A percentile compares a stretch with the other conserved stretches of the same genome.
Evolutionary conservation across 2,329 filamentous ascomycete species (phyloP).

Genomic region (Phaeosphaeria sp.): DNA sequence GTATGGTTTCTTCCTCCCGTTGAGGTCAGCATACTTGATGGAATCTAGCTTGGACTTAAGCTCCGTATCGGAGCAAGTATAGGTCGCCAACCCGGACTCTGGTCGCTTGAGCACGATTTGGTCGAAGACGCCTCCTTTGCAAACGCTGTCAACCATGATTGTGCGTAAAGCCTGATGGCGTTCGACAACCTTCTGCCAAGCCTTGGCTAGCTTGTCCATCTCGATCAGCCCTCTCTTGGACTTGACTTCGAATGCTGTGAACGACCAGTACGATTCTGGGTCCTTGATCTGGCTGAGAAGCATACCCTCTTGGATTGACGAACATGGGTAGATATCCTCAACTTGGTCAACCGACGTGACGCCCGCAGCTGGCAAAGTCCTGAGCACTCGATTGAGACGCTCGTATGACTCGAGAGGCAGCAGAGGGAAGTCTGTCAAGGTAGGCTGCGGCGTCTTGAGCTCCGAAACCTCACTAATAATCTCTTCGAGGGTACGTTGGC

Average conservation of each 20-base stretch:
- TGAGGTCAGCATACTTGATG: conserved; percentile 33
- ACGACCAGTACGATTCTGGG: conserved; percentile 39
- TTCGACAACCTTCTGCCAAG: conserved; percentile 42
- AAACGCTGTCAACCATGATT: conserved; percentile 43
- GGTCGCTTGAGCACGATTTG: conserved; percentile 41
- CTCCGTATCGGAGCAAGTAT: conserved; percentile 33
- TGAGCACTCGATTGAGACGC: conserved; percentile 37
- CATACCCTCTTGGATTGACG: conserved; percentile 43
- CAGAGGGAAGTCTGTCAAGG: conserved; percentile 41
- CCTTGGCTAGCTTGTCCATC: conserved; percentile 23
- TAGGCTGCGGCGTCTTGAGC: conserved; percentile 34
- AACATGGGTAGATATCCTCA: conserved; percentile 44
- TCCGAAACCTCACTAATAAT: conserved; percentile 31
- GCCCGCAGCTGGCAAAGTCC: conserved; percentile 30
- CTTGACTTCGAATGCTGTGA: conserved; percentile 37
- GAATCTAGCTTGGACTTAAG: conserved; percentile 27
- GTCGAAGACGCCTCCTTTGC: conserved; percentile 44
- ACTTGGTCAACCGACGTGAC: conserved; percentile 31
- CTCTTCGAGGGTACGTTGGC: conserved; percentile 39
- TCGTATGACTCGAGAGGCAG: conserved; percentile 41
- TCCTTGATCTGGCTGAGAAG: conserved; percentile 42
- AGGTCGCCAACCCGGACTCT: conserved; percentile 29
- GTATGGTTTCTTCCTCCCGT: conserved; percentile 37
- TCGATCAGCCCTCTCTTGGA: conserved; percentile 29
- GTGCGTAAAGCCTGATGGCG: conserved; percentile 43